Base-by-base conservation (phyloP, 495 filamentous ascomycete genomes). In the Cryomyces antarcticus region DNA sequence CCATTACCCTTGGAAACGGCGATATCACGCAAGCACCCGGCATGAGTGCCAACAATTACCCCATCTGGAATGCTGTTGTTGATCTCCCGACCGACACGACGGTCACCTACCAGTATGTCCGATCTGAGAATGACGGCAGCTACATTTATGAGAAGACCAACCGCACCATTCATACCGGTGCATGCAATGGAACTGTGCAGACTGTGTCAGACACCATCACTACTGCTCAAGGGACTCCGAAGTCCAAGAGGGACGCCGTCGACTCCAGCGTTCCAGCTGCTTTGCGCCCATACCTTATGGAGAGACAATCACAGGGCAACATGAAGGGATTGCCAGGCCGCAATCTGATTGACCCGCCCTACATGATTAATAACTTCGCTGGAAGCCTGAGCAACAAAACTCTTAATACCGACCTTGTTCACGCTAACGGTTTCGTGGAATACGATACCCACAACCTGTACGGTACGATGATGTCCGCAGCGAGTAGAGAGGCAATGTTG, bases 401-500 rank as follows among this genome's bases (percentile, higher is more conserved):
- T 0, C 70, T 86, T 41, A 65, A 76, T 50, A 86, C 83, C 3
- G 68, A 85, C 56, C 55, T 89, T 31, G 64, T 80, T 4, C 82
- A 92, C 56, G 63, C 75, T 38, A 77, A 80, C 47, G 80, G 79
- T 1, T 66, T 75, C 42, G 60, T 60, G 11, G 78, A 84, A 58
- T 88, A 87, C 53, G 85, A 83, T 48, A 77, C 74, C 3, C 85
- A 93, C 59, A 93, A 93, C 54, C 59, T 93, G 7, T 89, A 38
- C 28, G 85, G 85, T 35, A 75, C 72, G 7, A 83, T 92, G 82
- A 93, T 93, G 85, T 76, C 72, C 28, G 61, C 68, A 6, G 61
- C 72, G 1, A 80, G 75, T 24, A 66, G 72, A 43, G 53, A 68
- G 4, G 78, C 82, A 6, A 81, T 93, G 82, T 59, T 72, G 7